phyloP scores from a whole-genome alignment of 306 rosid species.

The Cucumis hystrix region DNA sequence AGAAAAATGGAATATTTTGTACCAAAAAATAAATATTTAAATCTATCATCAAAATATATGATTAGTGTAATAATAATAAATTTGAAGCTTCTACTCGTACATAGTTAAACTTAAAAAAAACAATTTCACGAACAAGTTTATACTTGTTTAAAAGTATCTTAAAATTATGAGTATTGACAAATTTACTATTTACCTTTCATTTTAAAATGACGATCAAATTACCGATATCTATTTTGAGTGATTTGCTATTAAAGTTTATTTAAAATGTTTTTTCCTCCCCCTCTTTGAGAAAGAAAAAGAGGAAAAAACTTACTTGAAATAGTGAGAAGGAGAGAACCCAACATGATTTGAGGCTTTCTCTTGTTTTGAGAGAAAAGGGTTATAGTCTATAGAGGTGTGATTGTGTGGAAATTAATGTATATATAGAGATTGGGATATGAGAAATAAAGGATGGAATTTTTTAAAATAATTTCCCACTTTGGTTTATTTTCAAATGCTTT shows the following conservation, averaged over 20 bases:
- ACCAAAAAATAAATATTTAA: no score
- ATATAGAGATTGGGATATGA: neutral
- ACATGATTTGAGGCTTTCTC: neutral
- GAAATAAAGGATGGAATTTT: neutral
- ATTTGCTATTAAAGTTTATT: neutral
- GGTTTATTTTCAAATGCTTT: neutral
- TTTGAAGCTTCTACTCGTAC: no score
- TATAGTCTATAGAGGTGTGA: neutral
- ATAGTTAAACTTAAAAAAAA: no score
- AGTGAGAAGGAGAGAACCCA: neutral
- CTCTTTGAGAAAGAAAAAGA: neutral
- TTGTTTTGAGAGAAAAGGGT: neutral
- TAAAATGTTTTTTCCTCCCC: neutral
- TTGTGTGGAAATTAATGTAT: neutral
- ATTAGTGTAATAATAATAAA: no score
- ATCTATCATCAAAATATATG: no score
- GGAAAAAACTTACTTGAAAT: neutral
- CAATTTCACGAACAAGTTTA: neutral
- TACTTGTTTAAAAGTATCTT: no score
- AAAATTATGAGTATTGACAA: no score
- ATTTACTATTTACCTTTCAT: neutral
- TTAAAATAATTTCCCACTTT: neutral
- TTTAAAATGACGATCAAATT: neutral
- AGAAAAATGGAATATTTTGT: no score
- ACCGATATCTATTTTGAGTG: no score